Evolutionary conservation across 306 rosid genomes (phyloP), one percentile per base, ranked within the genome.

Genomic region (Betula pendula): DNA sequence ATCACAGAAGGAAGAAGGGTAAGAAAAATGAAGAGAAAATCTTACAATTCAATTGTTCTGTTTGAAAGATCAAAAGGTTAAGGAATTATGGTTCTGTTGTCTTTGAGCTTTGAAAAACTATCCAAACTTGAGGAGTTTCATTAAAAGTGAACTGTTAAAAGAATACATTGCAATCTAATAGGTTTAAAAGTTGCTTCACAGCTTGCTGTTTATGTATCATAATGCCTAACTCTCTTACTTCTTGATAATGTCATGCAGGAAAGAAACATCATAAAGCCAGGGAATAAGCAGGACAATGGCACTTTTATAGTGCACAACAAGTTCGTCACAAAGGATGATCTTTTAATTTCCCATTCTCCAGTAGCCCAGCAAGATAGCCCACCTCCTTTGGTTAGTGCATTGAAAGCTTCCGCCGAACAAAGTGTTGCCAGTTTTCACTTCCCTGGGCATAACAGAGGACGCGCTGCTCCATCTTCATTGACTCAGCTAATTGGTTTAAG

Each of bases 371-470:
- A 75, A 25, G 58, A 75, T 68, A 71, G 55, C 49, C 72, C 74
- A 22, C 86, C 93, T 84, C 98, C 94, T 48, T 77, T 94, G 9
- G 86, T 92, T 47, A 63, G 80, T 53, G 97, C 98, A 60, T 77
- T 94, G 88, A 85, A 90, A 82, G 83, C 83, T 68, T 86, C 96
- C 0, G 93, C 97, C 20, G 87, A 84, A 55, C 85, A 89, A 79
- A 80, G 83, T 27, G 83, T 79, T 13, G 94, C 90, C 45, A 80
- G 85, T 77, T 94, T 92, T 85, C 97, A 94, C 88, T 94, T 94
- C 78, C 98, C 97, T 38, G 97, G 98, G 29, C 98, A 92, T 81
- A 94, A 90, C 77, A 85, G 98, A 86, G 98, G 98, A 65, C 86
- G 52, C n/a, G 96, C 94, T 14, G 98, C 97, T 1, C 94, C 97